These are phyloP conservation scores for Umbelopsis sp. DNA, from an alignment of 192 early-diverging fungal genomes.

Conservation along the genomic window DNA sequence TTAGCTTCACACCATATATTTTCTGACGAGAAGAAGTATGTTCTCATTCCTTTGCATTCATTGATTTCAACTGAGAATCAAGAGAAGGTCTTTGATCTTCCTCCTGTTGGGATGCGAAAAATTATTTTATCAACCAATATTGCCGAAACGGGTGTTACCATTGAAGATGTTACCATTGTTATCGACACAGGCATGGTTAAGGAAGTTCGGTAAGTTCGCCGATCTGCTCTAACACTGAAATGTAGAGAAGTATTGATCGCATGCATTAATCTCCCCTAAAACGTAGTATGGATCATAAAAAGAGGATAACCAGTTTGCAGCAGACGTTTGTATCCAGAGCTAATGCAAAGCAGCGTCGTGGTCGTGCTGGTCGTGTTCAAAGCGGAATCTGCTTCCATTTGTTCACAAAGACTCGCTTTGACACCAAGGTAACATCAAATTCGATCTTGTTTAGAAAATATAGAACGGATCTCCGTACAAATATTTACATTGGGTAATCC, in stretches of 20 bases:
- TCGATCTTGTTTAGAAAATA: no score
- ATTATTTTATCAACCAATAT: conserved; percentile 80
- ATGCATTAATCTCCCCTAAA: no score
- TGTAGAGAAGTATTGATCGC: no score
- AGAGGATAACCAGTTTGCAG: conserved; percentile 58
- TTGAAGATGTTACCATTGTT: conserved; percentile 79
- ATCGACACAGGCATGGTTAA: conserved; percentile 81
- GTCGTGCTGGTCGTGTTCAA: conserved; percentile 83
- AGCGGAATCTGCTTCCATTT: conserved; percentile 79
- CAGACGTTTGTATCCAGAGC: conserved; percentile 71
- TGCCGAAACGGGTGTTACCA: conserved; percentile 84
- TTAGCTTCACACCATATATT: conserved; percentile 51
- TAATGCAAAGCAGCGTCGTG: conserved; percentile 71
- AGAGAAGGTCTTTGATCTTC: conserved; percentile 64
- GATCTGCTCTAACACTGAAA: no score
- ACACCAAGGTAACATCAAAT: conserved; percentile 36
- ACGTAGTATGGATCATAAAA: conserved; percentile 57
- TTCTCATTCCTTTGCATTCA: conserved; percentile 56
- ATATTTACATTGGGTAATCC: background rate
- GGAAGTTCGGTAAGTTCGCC: conserved; percentile 61
- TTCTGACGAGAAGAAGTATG: conserved; percentile 45
- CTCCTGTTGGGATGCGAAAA: conserved; percentile 63
- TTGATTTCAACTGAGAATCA: conserved; percentile 68
- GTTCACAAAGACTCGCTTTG: conserved; percentile 54
- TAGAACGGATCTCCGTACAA: no score